Percentiles rank a stretch among this genome's conserved stretches.
Conservation (phyloP, 805 yeast genomes). For the Diddensiella transvaalensis region DNA sequence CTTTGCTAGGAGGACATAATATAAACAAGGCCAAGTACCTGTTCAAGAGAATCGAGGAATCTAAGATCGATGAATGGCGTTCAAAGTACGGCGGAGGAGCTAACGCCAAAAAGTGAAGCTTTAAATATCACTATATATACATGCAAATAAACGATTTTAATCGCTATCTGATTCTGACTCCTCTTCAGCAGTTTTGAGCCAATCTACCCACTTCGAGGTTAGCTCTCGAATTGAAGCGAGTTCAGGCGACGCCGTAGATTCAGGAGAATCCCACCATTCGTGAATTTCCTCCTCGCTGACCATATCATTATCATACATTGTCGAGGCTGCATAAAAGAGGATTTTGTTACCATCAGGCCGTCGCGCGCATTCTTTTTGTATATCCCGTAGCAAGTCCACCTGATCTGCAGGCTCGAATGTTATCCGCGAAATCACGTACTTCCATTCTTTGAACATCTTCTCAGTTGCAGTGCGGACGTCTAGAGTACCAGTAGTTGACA, state of each 20-base stretch:
- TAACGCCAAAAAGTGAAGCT: neutral
- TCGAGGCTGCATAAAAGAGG: slow-evolving; percentile 48
- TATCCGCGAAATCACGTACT: slow-evolving; percentile 73
- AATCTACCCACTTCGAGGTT: slow-evolving; percentile 73
- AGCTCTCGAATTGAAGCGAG: slow-evolving; percentile 47
- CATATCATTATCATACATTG: slow-evolving; percentile 77
- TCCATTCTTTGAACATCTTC: slow-evolving; percentile 80
- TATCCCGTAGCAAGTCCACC: slow-evolving; percentile 55
- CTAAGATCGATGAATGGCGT: slow-evolving; percentile 85
- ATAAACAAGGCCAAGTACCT: slow-evolving; percentile 88
- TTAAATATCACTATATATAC: neutral
- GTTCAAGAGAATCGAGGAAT: slow-evolving; percentile 88
- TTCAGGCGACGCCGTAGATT: slow-evolving; percentile 39
- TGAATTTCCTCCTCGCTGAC: slow-evolving; percentile 76
- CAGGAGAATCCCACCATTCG: slow-evolving; percentile 71
- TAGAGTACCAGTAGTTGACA: slow-evolving; percentile 71
- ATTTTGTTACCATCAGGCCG: slow-evolving; percentile 42
- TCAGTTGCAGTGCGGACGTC: slow-evolving; percentile 71
- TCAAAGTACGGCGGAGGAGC: slow-evolving; percentile 68
- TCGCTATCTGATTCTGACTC: slow-evolving; percentile 42
- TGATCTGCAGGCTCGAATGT: slow-evolving; percentile 79
- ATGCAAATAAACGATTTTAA: neutral
- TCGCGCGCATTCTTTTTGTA: slow-evolving; percentile 46
- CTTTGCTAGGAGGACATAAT: slow-evolving; percentile 75
- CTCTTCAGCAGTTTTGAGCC: slow-evolving; percentile 80